Evolutionary conservation across 164 flowering plant species (phyloP).

Genomic region (Santalum album): DNA sequence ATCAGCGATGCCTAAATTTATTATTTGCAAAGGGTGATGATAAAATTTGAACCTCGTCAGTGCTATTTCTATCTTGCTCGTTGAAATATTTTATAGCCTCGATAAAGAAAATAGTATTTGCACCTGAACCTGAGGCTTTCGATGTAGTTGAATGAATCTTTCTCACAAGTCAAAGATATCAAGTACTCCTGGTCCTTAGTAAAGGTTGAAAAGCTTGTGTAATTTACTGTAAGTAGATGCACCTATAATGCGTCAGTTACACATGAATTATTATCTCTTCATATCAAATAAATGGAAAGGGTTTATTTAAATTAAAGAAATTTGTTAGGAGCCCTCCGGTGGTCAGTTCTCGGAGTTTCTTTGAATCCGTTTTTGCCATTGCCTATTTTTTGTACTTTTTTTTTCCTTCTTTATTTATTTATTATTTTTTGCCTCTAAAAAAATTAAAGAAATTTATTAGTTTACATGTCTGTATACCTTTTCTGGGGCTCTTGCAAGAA

Average conservation of each 20-base stretch:
- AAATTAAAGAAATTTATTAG: too few species aligned
- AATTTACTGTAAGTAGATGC: neutral
- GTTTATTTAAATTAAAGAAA: neutral
- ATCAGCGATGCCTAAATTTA: too few species aligned
- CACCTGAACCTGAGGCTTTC: neutral
- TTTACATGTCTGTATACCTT: slow-evolving; percentile 14
- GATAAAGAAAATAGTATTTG: neutral
- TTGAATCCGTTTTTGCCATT: too few species aligned
- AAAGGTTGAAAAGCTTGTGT: neutral
- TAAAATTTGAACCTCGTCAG: neutral
- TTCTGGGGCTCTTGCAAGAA: slow-evolving; percentile 29
- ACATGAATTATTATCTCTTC: neutral
- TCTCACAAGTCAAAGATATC: neutral
- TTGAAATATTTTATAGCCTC: neutral
- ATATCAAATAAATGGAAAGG: neutral
- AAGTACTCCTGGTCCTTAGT: neutral
- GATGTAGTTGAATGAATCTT: neutral
- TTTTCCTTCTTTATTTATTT: neutral
- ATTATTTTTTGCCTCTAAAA: neutral
- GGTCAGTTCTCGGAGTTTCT: too few species aligned
- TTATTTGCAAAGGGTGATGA: too few species aligned
- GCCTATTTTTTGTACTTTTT: too few species aligned
- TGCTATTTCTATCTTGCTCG: neutral
- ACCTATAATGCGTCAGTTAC: neutral
- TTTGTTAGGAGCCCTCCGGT: too few species aligned